Base-by-base conservation (phyloP, 192 early-diverging fungal genomes). In the Entomortierella beljakovae region DNA sequence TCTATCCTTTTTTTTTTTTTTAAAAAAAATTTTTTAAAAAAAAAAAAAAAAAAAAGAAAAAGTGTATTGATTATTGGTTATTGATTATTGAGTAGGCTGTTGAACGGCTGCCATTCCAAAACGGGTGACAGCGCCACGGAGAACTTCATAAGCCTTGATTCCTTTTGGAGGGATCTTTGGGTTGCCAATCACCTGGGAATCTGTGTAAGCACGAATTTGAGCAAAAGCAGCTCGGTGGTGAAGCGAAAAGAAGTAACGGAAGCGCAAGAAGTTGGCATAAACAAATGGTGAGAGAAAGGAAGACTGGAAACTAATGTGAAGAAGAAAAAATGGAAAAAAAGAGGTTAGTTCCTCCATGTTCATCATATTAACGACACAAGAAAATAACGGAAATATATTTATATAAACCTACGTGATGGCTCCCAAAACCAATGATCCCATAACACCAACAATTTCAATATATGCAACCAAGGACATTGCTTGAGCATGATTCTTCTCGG, bases 191-290 rank as follows among this genome's bases (percentile, higher is more conserved):
- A 83, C 35, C 16, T 61, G 11, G 7, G 54, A 64, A 58, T 89
- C 88, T 33, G 82, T 16, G 28, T 76, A 61, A 29, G 52, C 55
- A 13, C 65, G 64, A 25, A 84, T 59, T 32, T 83, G 48, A 35
- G 64, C 32, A 53, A 89, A 87, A 3, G 83, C 80, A 38, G 70
- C 66, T 42, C 81, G 79, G 10, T 82, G 84, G 62, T 86, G 86
- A 32, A 86, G 59, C 33, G 85, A 88, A 50, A 92, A 85, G 80
- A 89, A 83, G 72, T 87, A 92, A 28, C 94, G 80, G 84, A 94
- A 91, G 26, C 88, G 84, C 66, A 95, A 77, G 76, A 94, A 94
- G 64, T 92, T 88, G 38, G 79, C 82, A 62, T 88, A 94, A 15
- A 93, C 57, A 32, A 95, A 57, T 40, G 83, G 82, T 18, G 84